A percentile compares a stretch with the other conserved stretches of the same genome.
phyloP scores from a whole-genome alignment of 495 filamentous ascomycete species.

The Podospora tetraspora region DNA sequence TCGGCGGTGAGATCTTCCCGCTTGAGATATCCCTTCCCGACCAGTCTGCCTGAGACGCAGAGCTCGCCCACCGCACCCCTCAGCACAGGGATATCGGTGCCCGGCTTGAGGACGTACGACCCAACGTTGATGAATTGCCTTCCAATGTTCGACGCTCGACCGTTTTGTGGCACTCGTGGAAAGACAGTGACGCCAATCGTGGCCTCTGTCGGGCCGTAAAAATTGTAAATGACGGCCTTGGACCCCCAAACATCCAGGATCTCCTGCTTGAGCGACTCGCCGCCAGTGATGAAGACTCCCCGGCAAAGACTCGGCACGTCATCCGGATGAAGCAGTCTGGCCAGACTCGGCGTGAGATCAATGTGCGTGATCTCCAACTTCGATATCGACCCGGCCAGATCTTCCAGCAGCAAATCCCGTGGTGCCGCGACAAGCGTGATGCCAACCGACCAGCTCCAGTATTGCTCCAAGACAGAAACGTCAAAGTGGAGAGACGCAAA shows the following conservation, averaged over 20 bases:
- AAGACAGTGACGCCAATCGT: constrained; percentile 86
- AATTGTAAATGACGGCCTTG: constrained; percentile 63
- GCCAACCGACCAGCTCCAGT: constrained; percentile 83
- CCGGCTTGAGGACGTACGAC: constrained; percentile 68
- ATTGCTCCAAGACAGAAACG: constrained; percentile 81
- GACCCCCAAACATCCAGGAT: constrained; percentile 67
- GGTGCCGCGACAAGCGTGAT: constrained; percentile 74
- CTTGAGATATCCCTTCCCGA: constrained; percentile 84
- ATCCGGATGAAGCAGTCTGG: constrained; percentile 53
- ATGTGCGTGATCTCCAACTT: constrained; percentile 76
- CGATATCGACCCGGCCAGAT: constrained; percentile 64
- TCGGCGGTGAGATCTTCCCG: constrained; percentile 61
- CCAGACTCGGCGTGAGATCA: constrained; percentile 70
- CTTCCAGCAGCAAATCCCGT: constrained; percentile 70
- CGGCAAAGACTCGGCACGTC: constrained; percentile 62
- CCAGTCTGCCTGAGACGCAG: constrained; percentile 77
- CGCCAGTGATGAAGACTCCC: constrained; percentile 73
- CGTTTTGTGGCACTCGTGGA: constrained; percentile 61
- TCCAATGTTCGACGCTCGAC: constrained; percentile 80
- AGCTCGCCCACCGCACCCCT: constrained; percentile 81
- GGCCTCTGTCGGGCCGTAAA: constrained; percentile 79
- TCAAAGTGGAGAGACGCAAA: constrained; percentile 90
- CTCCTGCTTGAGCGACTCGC: constrained; percentile 66
- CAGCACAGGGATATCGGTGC: constrained; percentile 61
- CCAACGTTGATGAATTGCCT: constrained; percentile 76